Percentiles rank a stretch among this genome's conserved stretches.
Evolutionary conservation across 225 moss, liverwort and hornwort genomes (phyloP).

Genomic region (Lunularia cruciata): DNA sequence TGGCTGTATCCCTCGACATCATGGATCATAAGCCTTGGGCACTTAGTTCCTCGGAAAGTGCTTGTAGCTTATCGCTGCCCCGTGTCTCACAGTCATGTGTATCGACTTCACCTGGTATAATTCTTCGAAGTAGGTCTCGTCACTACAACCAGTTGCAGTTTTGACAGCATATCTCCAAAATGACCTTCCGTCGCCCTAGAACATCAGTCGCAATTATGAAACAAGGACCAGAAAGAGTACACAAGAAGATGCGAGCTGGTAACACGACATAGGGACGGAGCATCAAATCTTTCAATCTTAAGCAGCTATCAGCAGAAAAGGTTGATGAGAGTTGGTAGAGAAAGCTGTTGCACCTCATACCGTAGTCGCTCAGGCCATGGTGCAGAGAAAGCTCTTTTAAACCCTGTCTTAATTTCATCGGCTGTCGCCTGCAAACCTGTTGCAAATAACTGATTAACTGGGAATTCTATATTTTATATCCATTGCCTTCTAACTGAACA

Average conservation of each 20-base stretch:
- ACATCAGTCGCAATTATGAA: neutral
- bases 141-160: slow-evolving; percentile 81
- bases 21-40: too few relatives aligned
- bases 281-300: neutral
- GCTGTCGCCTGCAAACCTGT: slow-evolving; percentile 68
- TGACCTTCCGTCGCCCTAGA: slow-evolving; percentile 88
- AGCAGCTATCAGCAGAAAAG: neutral
- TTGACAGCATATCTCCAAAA: slow-evolving; percentile 94
- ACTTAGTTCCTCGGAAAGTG: too few relatives aligned
- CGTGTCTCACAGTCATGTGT: too few relatives aligned
- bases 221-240: neutral
- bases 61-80: too few relatives aligned
- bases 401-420: slow-evolving; percentile 82
- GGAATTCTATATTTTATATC: too few relatives aligned
- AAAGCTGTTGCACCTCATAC: slow-evolving; percentile 60
- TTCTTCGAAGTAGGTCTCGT: slow-evolving; percentile 83
- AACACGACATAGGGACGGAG: neutral
- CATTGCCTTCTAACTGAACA: neutral
- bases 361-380: slow-evolving; percentile 95
- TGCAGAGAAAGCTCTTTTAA: slow-evolving; percentile 77
- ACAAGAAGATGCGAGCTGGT: neutral
- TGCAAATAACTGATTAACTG: neutral
- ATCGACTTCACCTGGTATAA: slow-evolving; percentile 67
- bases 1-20: too few relatives aligned
- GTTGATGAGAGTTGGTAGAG: slow-evolving; percentile 7